Conservation (phyloP, 352 stramenopile genomes). For the Peronospora destructor region DNA sequence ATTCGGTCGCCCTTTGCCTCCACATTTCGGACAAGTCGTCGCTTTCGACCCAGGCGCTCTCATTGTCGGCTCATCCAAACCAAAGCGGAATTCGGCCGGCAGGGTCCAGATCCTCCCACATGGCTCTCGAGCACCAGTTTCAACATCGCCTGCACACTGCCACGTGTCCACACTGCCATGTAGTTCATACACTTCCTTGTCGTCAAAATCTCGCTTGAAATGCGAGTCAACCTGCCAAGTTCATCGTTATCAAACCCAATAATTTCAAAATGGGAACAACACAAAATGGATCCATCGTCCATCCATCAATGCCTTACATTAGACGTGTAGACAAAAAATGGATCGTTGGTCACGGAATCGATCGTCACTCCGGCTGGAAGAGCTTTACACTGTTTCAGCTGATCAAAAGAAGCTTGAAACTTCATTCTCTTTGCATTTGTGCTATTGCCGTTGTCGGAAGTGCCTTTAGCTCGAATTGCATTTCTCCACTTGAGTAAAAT, state of each 20-base stretch:
- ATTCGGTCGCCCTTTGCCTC: conserved; percentile 64
- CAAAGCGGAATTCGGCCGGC: conserved; percentile 46
- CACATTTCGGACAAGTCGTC: conserved; percentile 49
- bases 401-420: conserved; percentile 38
- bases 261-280: neutral
- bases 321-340: conserved; percentile 90
- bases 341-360: conserved; percentile 39
- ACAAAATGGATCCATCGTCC: neutral
- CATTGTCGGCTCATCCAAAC: conserved; percentile 64
- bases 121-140: conserved; percentile 27
- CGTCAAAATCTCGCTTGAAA: conserved; percentile 68
- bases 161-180: conserved; percentile 83
- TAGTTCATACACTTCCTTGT: conserved; percentile 80
- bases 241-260: neutral
- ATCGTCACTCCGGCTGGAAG: conserved; percentile 25
- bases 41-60: conserved; percentile 29
- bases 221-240: conserved; percentile 74
- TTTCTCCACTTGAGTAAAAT: conserved; percentile 61
- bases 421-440: conserved; percentile 12
- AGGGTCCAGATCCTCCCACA: conserved; percentile 56
- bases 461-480: conserved; percentile 14
- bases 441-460: conserved; percentile 9
- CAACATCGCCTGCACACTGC: conserved; percentile 58
- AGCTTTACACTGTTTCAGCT: conserved; percentile 26
- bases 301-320: conserved; percentile 53